phyloP scores from a whole-genome alignment of 2,329 filamentous ascomycete species.

The Alternaria atra region DNA sequence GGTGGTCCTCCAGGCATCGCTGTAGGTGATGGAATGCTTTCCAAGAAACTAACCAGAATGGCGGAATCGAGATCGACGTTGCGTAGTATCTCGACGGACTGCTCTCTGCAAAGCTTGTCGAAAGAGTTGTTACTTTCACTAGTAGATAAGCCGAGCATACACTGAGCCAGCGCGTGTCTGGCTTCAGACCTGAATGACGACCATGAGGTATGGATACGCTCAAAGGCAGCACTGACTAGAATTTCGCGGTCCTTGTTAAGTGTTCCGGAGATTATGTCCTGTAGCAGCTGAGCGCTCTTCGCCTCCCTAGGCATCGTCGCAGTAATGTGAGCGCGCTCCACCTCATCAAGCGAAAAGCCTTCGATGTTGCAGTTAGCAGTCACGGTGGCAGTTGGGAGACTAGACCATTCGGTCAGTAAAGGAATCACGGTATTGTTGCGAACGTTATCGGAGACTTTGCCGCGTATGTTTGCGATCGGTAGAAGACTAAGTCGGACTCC shows the following conservation, averaged over 20 bases:
- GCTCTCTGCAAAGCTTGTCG: conserved; percentile 58
- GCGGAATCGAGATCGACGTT: conserved; percentile 76
- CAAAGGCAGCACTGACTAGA: conserved; percentile 73
- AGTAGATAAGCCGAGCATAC: conserved; percentile 70
- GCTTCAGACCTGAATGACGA: conserved; percentile 71
- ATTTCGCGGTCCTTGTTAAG: conserved; percentile 57
- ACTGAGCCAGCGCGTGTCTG: conserved; percentile 67
- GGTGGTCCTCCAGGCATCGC: conserved; percentile 76
- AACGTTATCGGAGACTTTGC: conserved; percentile 74
- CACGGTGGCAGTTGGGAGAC: conserved; percentile 62
- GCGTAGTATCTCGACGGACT: conserved; percentile 74
- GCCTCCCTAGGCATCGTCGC: conserved; percentile 65
- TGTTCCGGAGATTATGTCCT: conserved; percentile 59
- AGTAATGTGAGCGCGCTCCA: conserved; percentile 63
- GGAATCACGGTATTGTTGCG: conserved; percentile 82
- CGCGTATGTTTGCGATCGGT: conserved; percentile 74
- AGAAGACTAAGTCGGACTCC: conserved; percentile 76
- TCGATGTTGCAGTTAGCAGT: conserved; percentile 60
- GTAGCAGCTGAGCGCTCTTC: conserved; percentile 65
- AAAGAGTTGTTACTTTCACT: conserved; percentile 44
- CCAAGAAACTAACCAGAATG: conserved; percentile 75
- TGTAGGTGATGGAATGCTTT: conserved; percentile 76
- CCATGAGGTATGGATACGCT: conserved; percentile 77
- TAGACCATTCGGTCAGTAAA: conserved; percentile 73
- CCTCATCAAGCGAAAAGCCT: conserved; percentile 56